A percentile compares a stretch with the other conserved stretches of the same genome.
These are phyloP conservation scores for Penicillium coprophilum DNA, from an alignment of 495 filamentous ascomycete genomes.

Conservation along the genomic window DNA sequence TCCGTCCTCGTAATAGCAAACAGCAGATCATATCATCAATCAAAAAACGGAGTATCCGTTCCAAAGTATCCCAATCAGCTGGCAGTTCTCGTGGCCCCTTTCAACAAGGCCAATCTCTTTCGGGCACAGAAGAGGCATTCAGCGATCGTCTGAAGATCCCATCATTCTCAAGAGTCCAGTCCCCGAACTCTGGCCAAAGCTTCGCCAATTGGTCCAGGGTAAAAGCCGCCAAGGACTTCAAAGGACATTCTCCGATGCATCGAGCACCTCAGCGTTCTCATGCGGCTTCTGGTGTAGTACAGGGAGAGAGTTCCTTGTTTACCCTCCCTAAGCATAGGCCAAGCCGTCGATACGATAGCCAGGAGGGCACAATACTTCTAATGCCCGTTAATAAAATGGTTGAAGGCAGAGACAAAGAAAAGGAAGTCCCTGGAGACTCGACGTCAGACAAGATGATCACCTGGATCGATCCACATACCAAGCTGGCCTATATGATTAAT, in stretches of 20 bases:
- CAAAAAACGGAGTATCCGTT: conserved; percentile 1
- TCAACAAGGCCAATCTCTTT: not conserved
- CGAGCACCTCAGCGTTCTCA: not conserved
- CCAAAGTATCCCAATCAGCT: not conserved
- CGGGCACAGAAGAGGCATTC: conserved; percentile 30
- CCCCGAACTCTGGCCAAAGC: conserved; percentile 15
- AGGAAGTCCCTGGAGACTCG: not conserved
- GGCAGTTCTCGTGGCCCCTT: not conserved
- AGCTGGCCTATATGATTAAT: conserved; percentile 57
- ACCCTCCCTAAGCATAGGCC: not conserved
- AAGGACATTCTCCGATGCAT: not conserved
- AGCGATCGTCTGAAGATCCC: conserved; percentile 36
- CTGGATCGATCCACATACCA: conserved; percentile 71
- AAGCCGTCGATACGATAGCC: not conserved
- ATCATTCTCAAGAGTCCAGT: conserved; percentile 25
- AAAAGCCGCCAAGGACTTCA: conserved; percentile 54
- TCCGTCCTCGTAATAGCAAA: conserved; percentile 49
- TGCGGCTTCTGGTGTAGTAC: not conserved
- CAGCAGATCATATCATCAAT: conserved; percentile 14
- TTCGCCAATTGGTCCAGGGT: conserved; percentile 68
- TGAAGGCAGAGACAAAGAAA: not conserved
- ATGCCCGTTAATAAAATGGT: not conserved
- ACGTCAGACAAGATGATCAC: conserved; percentile 42
- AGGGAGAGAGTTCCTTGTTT: not conserved
- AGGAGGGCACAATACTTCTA: not conserved